A percentile compares a stretch with the other conserved stretches of the same genome.
Evolutionary conservation across 148 eudicot species (phyloP).

Genomic region (Selenicereus undatus): DNA sequence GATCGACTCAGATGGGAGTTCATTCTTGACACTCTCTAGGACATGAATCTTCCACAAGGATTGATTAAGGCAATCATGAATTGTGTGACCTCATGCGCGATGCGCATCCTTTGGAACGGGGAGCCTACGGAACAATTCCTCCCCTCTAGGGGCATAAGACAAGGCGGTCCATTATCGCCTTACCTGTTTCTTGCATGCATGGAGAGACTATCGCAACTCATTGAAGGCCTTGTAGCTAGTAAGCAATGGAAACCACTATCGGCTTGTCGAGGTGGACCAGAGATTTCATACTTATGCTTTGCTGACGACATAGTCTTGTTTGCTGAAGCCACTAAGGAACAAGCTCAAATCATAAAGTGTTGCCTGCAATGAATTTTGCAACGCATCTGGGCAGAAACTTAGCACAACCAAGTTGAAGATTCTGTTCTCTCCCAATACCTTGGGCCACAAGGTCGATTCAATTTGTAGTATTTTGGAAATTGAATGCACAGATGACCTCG

Average conservation of each 20-base stretch:
- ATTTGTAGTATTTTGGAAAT: too few species aligned
- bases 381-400: too few species aligned
- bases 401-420: too few species aligned
- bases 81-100: not conserved
- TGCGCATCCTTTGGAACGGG: not conserved
- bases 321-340: not conserved
- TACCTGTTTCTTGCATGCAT: not conserved
- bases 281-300: too few species aligned
- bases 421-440: too few species aligned
- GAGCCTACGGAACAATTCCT: not conserved
- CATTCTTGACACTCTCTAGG: not conserved
- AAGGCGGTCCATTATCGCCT: not conserved
- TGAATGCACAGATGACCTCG: too few species aligned
- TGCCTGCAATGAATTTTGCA: not conserved
- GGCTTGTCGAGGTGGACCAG: not conserved
- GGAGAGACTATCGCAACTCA: not conserved
- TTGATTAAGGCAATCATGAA: too few species aligned
- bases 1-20: not conserved
- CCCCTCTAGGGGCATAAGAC: not conserved
- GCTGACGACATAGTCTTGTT: too few species aligned
- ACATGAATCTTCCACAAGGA: too few species aligned
- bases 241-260: not conserved
- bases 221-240: not conserved
- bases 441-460: too few species aligned
- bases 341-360: not conserved